A percentile compares a stretch with the other conserved stretches of the same genome.
Conservation (phyloP, 1,139 yeast species). For the Yamadazyma membranifaciens region DNA sequence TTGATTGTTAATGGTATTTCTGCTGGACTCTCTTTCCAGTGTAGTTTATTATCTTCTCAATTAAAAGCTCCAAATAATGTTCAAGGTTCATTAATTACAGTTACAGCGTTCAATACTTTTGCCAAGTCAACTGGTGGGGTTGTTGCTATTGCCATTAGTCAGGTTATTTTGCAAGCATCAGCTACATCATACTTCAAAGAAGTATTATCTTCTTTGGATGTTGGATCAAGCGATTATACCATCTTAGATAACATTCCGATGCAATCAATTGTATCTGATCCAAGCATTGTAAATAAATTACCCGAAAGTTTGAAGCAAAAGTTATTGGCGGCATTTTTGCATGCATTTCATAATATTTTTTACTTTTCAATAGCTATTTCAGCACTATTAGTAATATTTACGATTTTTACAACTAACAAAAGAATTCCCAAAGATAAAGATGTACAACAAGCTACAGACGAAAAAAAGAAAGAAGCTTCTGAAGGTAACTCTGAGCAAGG, state of each 20-base stretch:
- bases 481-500: neutral
- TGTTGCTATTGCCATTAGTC: slow-evolving; percentile 30
- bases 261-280: slow-evolving; percentile 18
- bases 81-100: slow-evolving; percentile 34
- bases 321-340: slow-evolving; percentile 28
- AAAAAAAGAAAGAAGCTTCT: neutral
- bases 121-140: slow-evolving; percentile 33
- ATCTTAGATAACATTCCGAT: slow-evolving; percentile 20
- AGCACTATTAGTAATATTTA: slow-evolving; percentile 19
- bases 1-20: slow-evolving; percentile 32
- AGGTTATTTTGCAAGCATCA: slow-evolving; percentile 31
- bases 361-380: slow-evolving; percentile 31
- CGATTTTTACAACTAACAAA: slow-evolving; percentile 26
- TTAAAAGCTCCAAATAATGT: slow-evolving; percentile 34
- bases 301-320: slow-evolving; percentile 25
- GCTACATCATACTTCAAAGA: slow-evolving; percentile 18
- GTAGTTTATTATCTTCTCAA: slow-evolving; percentile 28
- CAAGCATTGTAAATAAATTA: slow-evolving; percentile 19
- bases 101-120: slow-evolving; percentile 33
- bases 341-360: slow-evolving; percentile 30
- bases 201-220: slow-evolving; percentile 17
- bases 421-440: slow-evolving; percentile 22
- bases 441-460: neutral
- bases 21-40: slow-evolving; percentile 31
- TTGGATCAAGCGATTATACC: slow-evolving; percentile 15